These are phyloP conservation scores for Fusarium sp. DNA, from an alignment of 2,329 filamentous ascomycete genomes.

Conservation along the genomic window DNA sequence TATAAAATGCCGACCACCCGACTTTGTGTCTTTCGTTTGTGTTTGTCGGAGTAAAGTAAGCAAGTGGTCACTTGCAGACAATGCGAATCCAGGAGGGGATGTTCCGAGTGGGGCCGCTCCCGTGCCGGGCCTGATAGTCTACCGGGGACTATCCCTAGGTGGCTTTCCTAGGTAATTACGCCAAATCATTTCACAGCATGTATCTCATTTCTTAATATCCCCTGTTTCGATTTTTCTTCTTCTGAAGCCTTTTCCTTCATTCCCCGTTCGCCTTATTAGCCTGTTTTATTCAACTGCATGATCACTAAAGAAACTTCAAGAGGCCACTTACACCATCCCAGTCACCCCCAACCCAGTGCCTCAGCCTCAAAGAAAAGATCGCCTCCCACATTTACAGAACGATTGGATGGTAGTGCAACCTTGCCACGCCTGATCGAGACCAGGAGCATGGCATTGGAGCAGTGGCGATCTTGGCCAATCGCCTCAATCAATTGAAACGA, in stretches of 20 bases:
- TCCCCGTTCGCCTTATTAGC: neutral
- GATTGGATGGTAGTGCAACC: slow-evolving; percentile 4
- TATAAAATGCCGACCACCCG: slow-evolving; percentile 1
- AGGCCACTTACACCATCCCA: slow-evolving; percentile 11
- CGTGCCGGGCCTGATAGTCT: neutral
- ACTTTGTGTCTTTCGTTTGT: neutral
- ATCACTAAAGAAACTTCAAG: neutral
- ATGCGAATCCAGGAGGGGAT: neutral
- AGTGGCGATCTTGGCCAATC: neutral
- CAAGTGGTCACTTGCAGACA: neutral
- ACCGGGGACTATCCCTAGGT: neutral
- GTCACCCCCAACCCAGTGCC: neutral
- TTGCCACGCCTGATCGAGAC: slow-evolving; percentile 7
- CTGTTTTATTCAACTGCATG: neutral
- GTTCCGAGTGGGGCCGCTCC: neutral
- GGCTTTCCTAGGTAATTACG: slow-evolving; percentile 15
- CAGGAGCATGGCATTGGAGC: neutral
- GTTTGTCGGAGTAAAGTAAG: neutral
- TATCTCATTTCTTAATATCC: slow-evolving; percentile 5
- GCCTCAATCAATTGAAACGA: slow-evolving; percentile 8
- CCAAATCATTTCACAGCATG: neutral
- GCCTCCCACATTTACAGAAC: neutral
- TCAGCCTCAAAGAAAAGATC: slow-evolving; percentile 18
- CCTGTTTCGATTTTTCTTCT: neutral
- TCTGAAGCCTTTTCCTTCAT: neutral